phyloP scores from a whole-genome alignment of 75 land plant genomes.

The Picea sitchensis region DNA sequence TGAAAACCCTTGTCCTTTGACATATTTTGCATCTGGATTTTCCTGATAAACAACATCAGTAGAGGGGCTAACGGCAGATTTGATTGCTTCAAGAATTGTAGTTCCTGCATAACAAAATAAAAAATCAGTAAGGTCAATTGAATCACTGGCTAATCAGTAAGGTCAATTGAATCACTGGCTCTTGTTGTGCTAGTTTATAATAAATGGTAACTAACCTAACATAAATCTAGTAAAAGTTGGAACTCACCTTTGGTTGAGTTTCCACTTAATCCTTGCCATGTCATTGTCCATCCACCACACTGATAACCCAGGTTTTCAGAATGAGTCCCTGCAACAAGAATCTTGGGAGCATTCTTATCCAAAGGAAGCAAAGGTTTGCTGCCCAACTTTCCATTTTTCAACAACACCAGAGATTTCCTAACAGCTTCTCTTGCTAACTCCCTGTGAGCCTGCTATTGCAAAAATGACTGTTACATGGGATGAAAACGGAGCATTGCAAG shows the following conservation, averaged over 20 bases:
- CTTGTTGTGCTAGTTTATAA: background rate
- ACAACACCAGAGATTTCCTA: slow-evolving; percentile 77
- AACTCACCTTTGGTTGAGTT: slow-evolving; percentile 32
- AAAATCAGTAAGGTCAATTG: background rate
- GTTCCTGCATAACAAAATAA: slow-evolving; percentile 38
- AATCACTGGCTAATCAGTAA: background rate
- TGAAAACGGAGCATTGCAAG: background rate
- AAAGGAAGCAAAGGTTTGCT: slow-evolving; percentile 48
- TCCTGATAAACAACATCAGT: slow-evolving; percentile 49
- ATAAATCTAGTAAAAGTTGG: background rate
- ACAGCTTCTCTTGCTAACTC: slow-evolving; percentile 86
- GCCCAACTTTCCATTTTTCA: slow-evolving; percentile 58
- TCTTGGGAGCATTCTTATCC: slow-evolving; percentile 53
- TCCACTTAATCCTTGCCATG: slow-evolving; percentile 73
- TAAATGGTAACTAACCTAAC: background rate
- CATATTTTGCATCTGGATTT: slow-evolving; percentile 38
- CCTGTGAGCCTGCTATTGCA: slow-evolving; percentile 53
- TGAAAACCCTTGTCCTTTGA: slow-evolving; percentile 23
- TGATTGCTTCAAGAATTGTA: slow-evolving; percentile 51
- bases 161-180: background rate
- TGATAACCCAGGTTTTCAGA: slow-evolving; percentile 76
- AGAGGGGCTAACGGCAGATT: slow-evolving; percentile 33
- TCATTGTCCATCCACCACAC: slow-evolving; percentile 89
- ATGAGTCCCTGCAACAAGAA: slow-evolving; percentile 85
- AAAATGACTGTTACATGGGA: background rate